phyloP scores from a whole-genome alignment of 1,139 yeast genomes.

The Scheffersomyces segobiensis region DNA sequence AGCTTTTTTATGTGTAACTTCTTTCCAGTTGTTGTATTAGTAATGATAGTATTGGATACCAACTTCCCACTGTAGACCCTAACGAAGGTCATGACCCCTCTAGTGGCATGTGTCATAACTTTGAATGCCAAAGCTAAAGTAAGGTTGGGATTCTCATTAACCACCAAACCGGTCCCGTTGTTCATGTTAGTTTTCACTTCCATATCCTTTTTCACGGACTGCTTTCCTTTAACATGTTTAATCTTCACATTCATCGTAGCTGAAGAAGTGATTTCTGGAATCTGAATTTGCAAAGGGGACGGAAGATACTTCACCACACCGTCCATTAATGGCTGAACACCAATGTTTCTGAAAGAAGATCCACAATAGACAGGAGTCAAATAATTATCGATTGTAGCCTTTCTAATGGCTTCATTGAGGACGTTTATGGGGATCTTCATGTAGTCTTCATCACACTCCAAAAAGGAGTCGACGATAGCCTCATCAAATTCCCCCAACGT shows the following conservation, averaged over 20 bases:
- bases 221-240: slow-evolving; percentile 15
- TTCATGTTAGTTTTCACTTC: slow-evolving; percentile 39
- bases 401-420: slow-evolving; percentile 59
- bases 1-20: slow-evolving; percentile 67
- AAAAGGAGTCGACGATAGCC: slow-evolving; percentile 67
- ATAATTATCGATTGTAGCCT: slow-evolving; percentile 56
- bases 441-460: slow-evolving; percentile 71
- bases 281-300: slow-evolving; percentile 64
- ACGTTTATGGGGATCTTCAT: slow-evolving; percentile 55
- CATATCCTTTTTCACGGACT: slow-evolving; percentile 12
- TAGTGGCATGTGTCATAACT: slow-evolving; percentile 79
- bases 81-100: slow-evolving; percentile 84
- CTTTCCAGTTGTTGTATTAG: slow-evolving; percentile 71
- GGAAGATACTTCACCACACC: slow-evolving; percentile 79
- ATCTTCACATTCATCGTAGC: slow-evolving; percentile 11
- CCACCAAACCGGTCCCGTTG: slow-evolving; percentile 45
- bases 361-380: slow-evolving; percentile 89
- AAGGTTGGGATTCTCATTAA: slow-evolving; percentile 56
- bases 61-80: slow-evolving; percentile 85
- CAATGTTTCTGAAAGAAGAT: slow-evolving; percentile 87
- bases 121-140: slow-evolving; percentile 89
- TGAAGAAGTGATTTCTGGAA: slow-evolving; percentile 54
- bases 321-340: slow-evolving; percentile 92
- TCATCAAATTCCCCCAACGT: slow-evolving; percentile 84
- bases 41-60: slow-evolving; percentile 57